Evolutionary conservation across 495 filamentous ascomycete species (phyloP).

Genomic region (Podospora pseudopauciseta): DNA sequence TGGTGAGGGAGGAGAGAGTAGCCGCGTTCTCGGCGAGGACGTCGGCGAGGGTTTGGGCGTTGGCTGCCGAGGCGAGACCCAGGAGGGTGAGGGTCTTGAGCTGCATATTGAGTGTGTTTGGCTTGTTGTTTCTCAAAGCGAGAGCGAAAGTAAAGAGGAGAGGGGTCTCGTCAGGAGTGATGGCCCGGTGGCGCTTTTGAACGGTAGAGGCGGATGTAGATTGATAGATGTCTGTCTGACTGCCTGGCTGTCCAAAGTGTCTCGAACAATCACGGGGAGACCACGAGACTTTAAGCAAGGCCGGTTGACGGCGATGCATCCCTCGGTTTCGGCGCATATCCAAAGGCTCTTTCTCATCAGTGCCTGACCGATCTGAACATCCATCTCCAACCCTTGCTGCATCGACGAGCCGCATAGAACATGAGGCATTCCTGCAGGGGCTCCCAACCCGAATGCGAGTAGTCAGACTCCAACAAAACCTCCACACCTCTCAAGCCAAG

Average conservation of each 20-base stretch:
- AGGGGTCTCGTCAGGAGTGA: not conserved
- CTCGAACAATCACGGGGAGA: not conserved
- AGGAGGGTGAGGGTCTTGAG: constrained; percentile 33
- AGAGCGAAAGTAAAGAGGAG: not conserved
- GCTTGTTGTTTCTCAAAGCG: not conserved
- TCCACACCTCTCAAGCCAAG: not conserved
- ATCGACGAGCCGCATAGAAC: not conserved
- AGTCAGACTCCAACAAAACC: not conserved
- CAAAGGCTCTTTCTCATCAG: not conserved
- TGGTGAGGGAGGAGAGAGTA: constrained; percentile 41
- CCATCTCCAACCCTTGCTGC: constrained; percentile 4
- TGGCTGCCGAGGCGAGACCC: constrained; percentile 21
- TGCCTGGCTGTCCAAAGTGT: not conserved
- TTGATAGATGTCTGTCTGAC: not conserved
- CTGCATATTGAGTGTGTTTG: constrained; percentile 31
- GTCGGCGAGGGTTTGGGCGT: constrained; percentile 35
- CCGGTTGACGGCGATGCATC: not conserved
- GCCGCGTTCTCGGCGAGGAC: constrained; percentile 38
- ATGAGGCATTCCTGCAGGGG: constrained; percentile 5
- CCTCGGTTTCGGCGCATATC: not conserved
- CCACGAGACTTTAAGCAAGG: constrained; percentile 8
- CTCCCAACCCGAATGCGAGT: constrained; percentile 3
- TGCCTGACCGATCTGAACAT: constrained; percentile 8
- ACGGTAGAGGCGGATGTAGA: constrained; percentile 2
- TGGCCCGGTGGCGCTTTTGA: not conserved